A percentile compares a stretch with the other conserved stretches of the same genome.
Conservation (phyloP, 1,284 basidiomycete genomes). For the Coriolopsis trogii region DNA sequence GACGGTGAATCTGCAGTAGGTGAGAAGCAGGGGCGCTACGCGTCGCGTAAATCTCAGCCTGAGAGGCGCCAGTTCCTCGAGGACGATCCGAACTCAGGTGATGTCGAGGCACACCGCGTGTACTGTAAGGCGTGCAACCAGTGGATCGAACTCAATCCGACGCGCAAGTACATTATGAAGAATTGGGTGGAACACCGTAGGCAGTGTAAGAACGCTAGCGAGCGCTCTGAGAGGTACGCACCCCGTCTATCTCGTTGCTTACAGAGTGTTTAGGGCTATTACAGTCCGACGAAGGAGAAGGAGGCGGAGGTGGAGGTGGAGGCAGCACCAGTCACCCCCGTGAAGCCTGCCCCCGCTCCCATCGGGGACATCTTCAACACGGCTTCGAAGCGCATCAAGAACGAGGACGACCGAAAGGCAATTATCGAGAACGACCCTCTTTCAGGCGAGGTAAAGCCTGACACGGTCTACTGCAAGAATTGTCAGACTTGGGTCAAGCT, state of each 20-base stretch:
- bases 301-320: slow-evolving; percentile 30
- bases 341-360: slow-evolving; percentile 8
- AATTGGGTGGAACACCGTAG: slow-evolving; percentile 61
- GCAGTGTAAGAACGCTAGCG: slow-evolving; percentile 37
- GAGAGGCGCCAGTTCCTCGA: slow-evolving; percentile 64
- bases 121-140: slow-evolving; percentile 58
- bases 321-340: slow-evolving; percentile 23
- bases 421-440: slow-evolving; percentile 55
- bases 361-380: slow-evolving; percentile 11
- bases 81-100: slow-evolving; percentile 56
- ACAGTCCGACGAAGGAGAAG: slow-evolving; percentile 17
- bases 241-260: neutral
- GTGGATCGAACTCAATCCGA: slow-evolving; percentile 54
- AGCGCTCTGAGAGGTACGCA: slow-evolving; percentile 24
- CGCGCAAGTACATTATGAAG: slow-evolving; percentile 54
- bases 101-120: slow-evolving; percentile 54
- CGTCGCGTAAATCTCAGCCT: slow-evolving; percentile 51
- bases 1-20: slow-evolving; percentile 25
- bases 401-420: slow-evolving; percentile 50
- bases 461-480: slow-evolving; percentile 55
- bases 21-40: slow-evolving; percentile 37
- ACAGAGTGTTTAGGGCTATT: neutral
- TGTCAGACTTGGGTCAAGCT: slow-evolving; percentile 66
- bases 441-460: slow-evolving; percentile 48
- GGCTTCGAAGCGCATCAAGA: slow-evolving; percentile 28